Evolutionary conservation across 2,329 filamentous ascomycete species (phyloP), one percentile per base, ranked within the genome.

Genomic region (Claviceps cyperi): DNA sequence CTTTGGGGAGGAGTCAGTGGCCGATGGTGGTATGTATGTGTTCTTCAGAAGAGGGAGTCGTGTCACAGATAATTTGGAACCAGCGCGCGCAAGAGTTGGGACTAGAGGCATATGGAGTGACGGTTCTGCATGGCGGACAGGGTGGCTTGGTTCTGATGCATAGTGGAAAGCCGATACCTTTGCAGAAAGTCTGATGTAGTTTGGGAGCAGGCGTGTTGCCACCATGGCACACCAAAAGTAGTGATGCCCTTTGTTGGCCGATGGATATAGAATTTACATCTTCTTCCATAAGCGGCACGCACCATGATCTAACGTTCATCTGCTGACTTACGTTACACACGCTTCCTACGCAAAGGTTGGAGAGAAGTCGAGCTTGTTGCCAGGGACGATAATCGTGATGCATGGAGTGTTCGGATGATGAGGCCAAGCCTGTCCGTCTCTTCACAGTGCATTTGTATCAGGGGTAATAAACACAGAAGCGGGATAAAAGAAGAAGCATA

Each of bases 1-100:
- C 86, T 22, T 60, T 96, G 56, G 74, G 75, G 4, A 69, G 78
- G 51, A 85, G 83, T 60, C 64, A 69, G 38, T 81, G 77, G 69
- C 85, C 88, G 1, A 76, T 95, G 72, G 81, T 81, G 0, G 81
- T 81, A 0, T 94, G 80, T 58, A 64, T 86, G 24, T 78, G 77
- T 50, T 80, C 84, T 52, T 74, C 75, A 1, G 58, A 59, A 15
- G 71, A 75, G 2, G 85, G 85, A 0, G 60, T 61, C 7, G 62
- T 88, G 21, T 66, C 73, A 58, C 84, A 90, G 66, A 76, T 89
- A 64, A 56, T 88, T 4, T 90, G 84, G 85, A 91, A 90, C 61
- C 64, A 66, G 37, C 71, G 66, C 43, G 84, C 83, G 2, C 76
- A 77, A 50, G 71, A 80, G 49, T 69, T 73, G 47, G 83, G 83